These are phyloP conservation scores for Cladosporium phlei DNA, from an alignment of 2,329 filamentous ascomycete genomes.

Conservation along the genomic window DNA sequence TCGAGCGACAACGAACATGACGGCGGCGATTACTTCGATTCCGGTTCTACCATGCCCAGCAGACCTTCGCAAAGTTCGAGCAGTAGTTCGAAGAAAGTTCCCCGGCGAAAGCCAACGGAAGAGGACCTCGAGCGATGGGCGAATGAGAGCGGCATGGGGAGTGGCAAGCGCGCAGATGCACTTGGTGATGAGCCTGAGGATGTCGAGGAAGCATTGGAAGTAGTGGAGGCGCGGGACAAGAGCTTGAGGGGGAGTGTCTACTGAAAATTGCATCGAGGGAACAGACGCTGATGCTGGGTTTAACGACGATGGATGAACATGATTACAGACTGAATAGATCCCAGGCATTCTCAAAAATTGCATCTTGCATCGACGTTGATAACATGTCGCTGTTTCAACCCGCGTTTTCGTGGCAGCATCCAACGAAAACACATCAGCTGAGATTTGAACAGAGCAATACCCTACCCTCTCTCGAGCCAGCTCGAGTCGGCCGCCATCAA, in stretches of 20 bases:
- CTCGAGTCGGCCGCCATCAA: too few relatives aligned
- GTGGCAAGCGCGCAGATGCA: constrained; percentile 40
- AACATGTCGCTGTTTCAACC: too few relatives aligned
- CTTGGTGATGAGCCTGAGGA: constrained; percentile 41
- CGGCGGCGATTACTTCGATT: constrained; percentile 13
- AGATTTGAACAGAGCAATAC: too few relatives aligned
- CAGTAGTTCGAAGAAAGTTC: constrained; percentile 16
- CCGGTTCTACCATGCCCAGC: constrained; percentile 1
- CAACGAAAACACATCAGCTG: too few relatives aligned
- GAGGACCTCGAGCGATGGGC: constrained; percentile 39
- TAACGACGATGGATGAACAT: too few relatives aligned
- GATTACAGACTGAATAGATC: too few relatives aligned
- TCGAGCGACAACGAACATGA: constrained; percentile 5
- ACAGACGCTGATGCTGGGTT: too few relatives aligned
- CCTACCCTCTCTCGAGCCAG: too few relatives aligned
- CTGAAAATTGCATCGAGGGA: too few relatives aligned
- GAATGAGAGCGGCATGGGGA: constrained; percentile 45
- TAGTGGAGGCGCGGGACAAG: constrained; percentile 26
- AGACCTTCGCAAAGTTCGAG: not conserved
- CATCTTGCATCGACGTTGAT: too few relatives aligned
- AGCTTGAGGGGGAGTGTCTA: constrained; percentile 28
- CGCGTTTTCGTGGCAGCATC: too few relatives aligned
- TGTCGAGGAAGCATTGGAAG: constrained; percentile 22
- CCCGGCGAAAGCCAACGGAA: constrained; percentile 44
- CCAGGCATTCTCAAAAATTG: too few relatives aligned